phyloP scores from a whole-genome alignment of 331 rosid genomes.

The Erythrophleum ivorense region DNA sequence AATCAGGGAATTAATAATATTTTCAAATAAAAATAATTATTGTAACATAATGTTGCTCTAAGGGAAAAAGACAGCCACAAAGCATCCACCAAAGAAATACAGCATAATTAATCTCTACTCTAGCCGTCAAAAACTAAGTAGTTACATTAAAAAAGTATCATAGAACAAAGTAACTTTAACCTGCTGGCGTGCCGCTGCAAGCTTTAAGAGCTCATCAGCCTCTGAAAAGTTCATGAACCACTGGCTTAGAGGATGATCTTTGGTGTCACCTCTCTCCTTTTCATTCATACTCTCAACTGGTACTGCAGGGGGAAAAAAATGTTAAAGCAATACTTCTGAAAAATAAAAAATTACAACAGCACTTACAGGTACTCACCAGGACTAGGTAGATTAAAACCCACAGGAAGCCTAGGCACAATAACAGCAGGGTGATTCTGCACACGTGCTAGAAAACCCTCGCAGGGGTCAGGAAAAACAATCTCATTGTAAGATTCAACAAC shows the following conservation, averaged over 20 bases:
- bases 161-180: slow-evolving; percentile 53
- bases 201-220: slow-evolving; percentile 95
- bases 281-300: slow-evolving; percentile 55
- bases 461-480: slow-evolving; percentile 90
- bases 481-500: slow-evolving; percentile 93
- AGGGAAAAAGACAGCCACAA: slow-evolving; percentile 12
- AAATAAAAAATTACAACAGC: not conserved
- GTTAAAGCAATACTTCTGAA: slow-evolving; percentile 21
- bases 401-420: slow-evolving; percentile 82
- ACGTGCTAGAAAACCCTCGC: slow-evolving; percentile 72
- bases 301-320: slow-evolving; percentile 44
- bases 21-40: slow-evolving; percentile 16
- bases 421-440: slow-evolving; percentile 90
- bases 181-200: slow-evolving; percentile 97
- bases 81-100: slow-evolving; percentile 22
- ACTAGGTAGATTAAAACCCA: slow-evolving; percentile 74
- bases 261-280: slow-evolving; percentile 73
- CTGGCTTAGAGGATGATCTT: slow-evolving; percentile 81
- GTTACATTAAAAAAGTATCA: slow-evolving; percentile 20
- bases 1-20: slow-evolving; percentile 14
- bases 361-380: slow-evolving; percentile 58
- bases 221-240: slow-evolving; percentile 97
- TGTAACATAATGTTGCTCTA: slow-evolving; percentile 29
- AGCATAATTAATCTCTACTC: slow-evolving; percentile 29
- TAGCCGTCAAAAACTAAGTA: not conserved